Evolutionary conservation across 805 yeast species (phyloP), one percentile per base, ranked within the genome.

Genomic region (Saccharomycopsis malanga): DNA sequence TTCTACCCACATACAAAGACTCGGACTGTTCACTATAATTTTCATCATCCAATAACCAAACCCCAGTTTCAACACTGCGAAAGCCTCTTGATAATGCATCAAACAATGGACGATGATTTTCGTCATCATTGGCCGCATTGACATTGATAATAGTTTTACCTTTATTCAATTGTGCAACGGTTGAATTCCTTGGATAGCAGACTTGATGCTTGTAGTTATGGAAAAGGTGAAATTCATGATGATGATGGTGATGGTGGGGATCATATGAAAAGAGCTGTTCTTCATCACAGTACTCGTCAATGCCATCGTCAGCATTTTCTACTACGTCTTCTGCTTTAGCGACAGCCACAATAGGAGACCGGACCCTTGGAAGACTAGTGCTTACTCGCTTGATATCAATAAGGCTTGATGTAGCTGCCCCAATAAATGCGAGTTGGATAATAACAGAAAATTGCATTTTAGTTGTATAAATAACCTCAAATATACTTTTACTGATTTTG

Each of bases 101-200:
- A 44, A 74, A 68, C 3, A 81, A 63, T 1, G 86, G 86, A 4
- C 64, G 56, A 2, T 56, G 50, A 55, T 86, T 65, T 81, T 82
- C 77, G 59, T 81, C 81, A 58, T 81, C 87, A 57, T 81, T 81
- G 57, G 80, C 87, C 1, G 84, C 77, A 57, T 81, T 87, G 21
- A 79, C 65, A 38, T 68, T 66, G 42, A 60, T 49, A 10, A 59
- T 37, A n/a, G 49, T 22, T 9, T 59, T 59, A 39, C 57, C 63
- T 30, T 54, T 54, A n/a, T 63, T 61, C 35, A 60, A 39, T 6
- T 35, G 45, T 4, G 45, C 38, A 10, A 45, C 21, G 9, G 49
- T 45, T 7, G 49, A 22, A 34, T 45, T 45, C 15, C 35, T 14
- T 22, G 45, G 50, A 23, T 46, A 24, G 21, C 50, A 46, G 15